Evolutionary conservation across 2,329 filamentous ascomycete species (phyloP).

Genomic region (Aspergillus pseudoviridinutans): DNA sequence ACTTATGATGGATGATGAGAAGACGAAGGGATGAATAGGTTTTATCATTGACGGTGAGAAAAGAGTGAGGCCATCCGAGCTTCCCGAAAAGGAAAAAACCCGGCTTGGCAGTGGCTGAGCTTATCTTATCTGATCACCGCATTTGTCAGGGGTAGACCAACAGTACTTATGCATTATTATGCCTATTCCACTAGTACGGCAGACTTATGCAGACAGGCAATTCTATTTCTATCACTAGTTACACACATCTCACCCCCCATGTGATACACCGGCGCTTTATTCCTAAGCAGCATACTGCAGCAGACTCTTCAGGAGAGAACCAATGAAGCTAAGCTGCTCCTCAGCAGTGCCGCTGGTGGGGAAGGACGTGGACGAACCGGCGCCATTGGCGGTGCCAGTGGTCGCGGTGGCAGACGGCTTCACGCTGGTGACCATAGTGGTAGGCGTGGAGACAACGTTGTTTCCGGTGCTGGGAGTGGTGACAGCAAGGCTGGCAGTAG

Average conservation of each 20-base stretch:
- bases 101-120: not conserved
- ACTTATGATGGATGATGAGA: not conserved
- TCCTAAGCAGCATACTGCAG: slow-evolving; percentile 6
- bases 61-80: not conserved
- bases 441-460: slow-evolving; percentile 9
- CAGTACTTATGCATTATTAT: not conserved
- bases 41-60: not conserved
- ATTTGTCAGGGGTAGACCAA: no score
- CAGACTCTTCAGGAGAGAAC: slow-evolving; percentile 13
- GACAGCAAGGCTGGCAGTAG: slow-evolving; percentile 11
- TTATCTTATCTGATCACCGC: not conserved
- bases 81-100: not conserved
- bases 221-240: not conserved
- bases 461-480: slow-evolving; percentile 9
- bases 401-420: slow-evolving; percentile 4
- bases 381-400: slow-evolving; percentile 6
- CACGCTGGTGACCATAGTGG: slow-evolving; percentile 11
- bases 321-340: slow-evolving; percentile 17
- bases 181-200: not conserved
- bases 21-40: not conserved
- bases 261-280: not conserved
- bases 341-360: slow-evolving; percentile 16
- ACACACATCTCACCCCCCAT: not conserved
- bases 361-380: slow-evolving; percentile 6
- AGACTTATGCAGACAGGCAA: not conserved